These are phyloP conservation scores for Calvatia gigantea DNA, from an alignment of 768 basidiomycete species.

Conservation along the genomic window DNA sequence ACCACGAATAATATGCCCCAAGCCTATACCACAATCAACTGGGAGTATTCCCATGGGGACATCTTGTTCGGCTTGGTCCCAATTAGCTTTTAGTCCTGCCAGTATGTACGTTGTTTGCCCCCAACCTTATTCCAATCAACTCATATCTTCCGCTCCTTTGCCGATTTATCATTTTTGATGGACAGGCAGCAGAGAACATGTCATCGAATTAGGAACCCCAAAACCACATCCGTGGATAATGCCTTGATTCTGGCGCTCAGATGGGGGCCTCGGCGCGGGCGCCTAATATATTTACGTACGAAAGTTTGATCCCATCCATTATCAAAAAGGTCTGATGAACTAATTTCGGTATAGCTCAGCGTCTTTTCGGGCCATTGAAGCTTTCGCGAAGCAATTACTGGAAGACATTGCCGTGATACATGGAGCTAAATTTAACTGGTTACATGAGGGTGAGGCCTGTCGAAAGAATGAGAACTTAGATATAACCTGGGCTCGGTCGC, in stretches of 20 bases:
- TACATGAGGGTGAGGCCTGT: slow-evolving; percentile 2
- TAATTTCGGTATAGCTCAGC: not conserved
- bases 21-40: too few relatives aligned
- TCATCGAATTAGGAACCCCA: not conserved
- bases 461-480: not conserved
- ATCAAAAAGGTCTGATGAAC: not conserved
- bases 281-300: not conserved
- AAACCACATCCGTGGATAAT: not conserved
- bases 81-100: too few relatives aligned
- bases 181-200: not conserved
- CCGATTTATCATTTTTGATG: slow-evolving; percentile 4
- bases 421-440: not conserved
- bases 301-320: not conserved
- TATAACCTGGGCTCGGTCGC: not conserved
- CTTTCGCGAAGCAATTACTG: not conserved
- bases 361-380: not conserved
- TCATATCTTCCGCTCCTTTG: not conserved
- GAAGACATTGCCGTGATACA: not conserved
- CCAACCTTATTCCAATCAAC: not conserved
- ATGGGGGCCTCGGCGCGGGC: not conserved
- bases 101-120: not conserved
- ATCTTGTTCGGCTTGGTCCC: not conserved
- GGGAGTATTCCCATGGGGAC: too few relatives aligned
- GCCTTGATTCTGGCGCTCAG: not conserved
- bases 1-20: too few relatives aligned